Percentiles rank a stretch among this genome's conserved stretches.
Evolutionary conservation across 306 rosid genomes (phyloP).

Genomic region (Leucaena leucocephala): DNA sequence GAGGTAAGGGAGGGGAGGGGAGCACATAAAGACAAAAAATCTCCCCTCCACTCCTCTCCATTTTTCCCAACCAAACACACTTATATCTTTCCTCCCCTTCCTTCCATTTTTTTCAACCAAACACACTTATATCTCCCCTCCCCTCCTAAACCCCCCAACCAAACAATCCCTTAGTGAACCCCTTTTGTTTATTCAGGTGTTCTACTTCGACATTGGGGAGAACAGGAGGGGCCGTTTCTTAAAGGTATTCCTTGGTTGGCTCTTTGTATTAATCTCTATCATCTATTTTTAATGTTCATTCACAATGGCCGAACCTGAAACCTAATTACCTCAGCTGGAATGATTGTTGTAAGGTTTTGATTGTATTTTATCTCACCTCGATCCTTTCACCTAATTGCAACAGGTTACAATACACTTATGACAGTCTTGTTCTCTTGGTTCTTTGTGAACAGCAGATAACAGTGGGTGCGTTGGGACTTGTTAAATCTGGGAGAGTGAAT

Average conservation of each 20-base stretch:
- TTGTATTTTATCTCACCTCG: background rate
- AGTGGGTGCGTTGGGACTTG: background rate
- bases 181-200: constrained; percentile 54
- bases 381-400: background rate
- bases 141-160: too few species aligned
- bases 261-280: background rate
- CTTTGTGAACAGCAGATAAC: background rate
- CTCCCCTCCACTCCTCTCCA: too few species aligned
- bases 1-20: too few species aligned
- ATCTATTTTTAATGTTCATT: background rate
- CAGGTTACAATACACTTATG: background rate
- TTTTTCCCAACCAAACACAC: too few species aligned
- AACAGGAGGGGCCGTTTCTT: constrained; percentile 98
- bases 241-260: constrained; percentile 57
- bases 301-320: background rate
- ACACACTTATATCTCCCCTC: too few species aligned
- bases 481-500: background rate
- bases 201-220: constrained; percentile 98
- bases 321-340: background rate
- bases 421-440: background rate
- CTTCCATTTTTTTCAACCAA: too few species aligned
- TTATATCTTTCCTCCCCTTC: too few species aligned
- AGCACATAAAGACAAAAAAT: too few species aligned
- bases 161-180: too few species aligned
- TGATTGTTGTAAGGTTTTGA: background rate